A percentile compares a stretch with the other conserved stretches of the same genome.
These are phyloP conservation scores for Aspergillus leporis DNA, from an alignment of 495 filamentous ascomycete species.

Conservation along the genomic window DNA sequence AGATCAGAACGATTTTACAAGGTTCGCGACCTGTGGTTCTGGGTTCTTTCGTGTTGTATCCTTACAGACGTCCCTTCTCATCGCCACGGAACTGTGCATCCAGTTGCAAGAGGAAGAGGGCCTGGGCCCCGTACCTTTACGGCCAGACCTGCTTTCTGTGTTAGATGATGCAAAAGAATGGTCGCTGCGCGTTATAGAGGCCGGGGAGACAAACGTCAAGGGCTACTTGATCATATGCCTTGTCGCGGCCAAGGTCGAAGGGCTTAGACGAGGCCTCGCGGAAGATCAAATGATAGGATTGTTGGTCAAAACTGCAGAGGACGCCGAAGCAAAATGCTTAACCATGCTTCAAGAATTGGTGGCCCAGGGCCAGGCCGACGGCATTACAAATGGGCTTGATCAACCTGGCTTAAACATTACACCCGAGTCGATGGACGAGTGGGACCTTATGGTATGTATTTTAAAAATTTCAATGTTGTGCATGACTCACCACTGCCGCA, in stretches of 20 bases:
- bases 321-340: slow-evolving; percentile 32
- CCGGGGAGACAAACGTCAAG: slow-evolving; percentile 60
- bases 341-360: slow-evolving; percentile 30
- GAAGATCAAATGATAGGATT: slow-evolving; percentile 30
- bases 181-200: slow-evolving; percentile 39
- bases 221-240: slow-evolving; percentile 47
- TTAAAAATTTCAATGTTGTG: background rate
- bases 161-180: slow-evolving; percentile 48
- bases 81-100: slow-evolving; percentile 47
- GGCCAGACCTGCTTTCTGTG: slow-evolving; percentile 49
- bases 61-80: slow-evolving; percentile 42
- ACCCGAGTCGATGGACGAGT: slow-evolving; percentile 20
- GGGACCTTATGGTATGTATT: slow-evolving; percentile 27
- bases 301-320: slow-evolving; percentile 40
- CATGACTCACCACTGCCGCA: background rate
- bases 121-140: slow-evolving; percentile 40
- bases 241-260: slow-evolving; percentile 46
- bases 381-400: background rate
- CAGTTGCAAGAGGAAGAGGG: slow-evolving; percentile 54
- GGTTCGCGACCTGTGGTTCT: slow-evolving; percentile 43
- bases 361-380: slow-evolving; percentile 12
- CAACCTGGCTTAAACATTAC: background rate
- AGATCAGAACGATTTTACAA: slow-evolving; percentile 37
- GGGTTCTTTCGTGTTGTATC: slow-evolving; percentile 48
- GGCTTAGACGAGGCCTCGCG: slow-evolving; percentile 33